Evolutionary conservation across 192 early-diverging fungal species (phyloP), one percentile per base, ranked within the genome.

Genomic region (Coemansia sp.): DNA sequence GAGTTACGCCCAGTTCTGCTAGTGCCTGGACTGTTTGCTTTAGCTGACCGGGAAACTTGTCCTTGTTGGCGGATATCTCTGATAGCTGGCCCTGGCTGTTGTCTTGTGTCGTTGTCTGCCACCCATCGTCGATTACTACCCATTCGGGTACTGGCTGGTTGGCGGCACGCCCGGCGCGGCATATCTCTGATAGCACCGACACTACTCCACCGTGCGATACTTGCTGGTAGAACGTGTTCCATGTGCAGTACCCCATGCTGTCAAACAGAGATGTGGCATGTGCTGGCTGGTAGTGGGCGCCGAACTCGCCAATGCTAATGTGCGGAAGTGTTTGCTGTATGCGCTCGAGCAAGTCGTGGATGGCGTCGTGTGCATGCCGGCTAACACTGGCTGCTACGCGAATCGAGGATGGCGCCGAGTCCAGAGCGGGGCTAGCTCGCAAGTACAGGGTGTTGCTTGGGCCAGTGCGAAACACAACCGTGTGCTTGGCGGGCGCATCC

Each of bases 81-180:
- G 31, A 27, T 9, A 88, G 55, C 57, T 63, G 66, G 14, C 67
- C 77, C 31, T 64, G 31, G 9, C 60, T 62, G 17, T 64, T 55
- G 11, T 73, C 73, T 19, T 48, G 29, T 1, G 55, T 64, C 2
- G 78, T 63, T 11, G 46, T 29, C 65, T 86, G 82, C 84, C 86
- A 88, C n/a, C 86, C 86, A 55, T 88, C 87, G 68, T 88, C 86
- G 32, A 88, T 68, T 15, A 86, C 48, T 3, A 86, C 64, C 78
- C 79, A 81, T 5, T 46, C 68, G 2, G 71, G 79, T 44, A 62
- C 19, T 36, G 72, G 48, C 51, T 51, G 41, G 5, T 34, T 36
- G 2, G 61, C 23, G 5, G 7, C 4, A 9, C 32, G 9, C 3
- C 63, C 45, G 17, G 38, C 38, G 1, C 34, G 31, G n/a, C 38